Evolutionary conservation across 371 early-diverging fungal genomes (phyloP).

Genomic region (Mucor saturninus): DNA sequence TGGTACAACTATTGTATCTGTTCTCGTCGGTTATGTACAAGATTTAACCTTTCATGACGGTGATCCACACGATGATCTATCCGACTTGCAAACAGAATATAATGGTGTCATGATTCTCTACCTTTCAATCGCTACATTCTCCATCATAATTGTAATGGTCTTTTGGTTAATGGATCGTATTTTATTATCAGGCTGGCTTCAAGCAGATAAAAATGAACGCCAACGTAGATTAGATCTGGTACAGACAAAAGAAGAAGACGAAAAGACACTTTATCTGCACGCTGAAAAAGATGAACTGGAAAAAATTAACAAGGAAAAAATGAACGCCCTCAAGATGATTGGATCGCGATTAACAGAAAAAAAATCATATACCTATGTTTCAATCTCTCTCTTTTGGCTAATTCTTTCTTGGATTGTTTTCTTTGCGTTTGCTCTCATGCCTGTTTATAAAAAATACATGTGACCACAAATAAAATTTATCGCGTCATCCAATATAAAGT

Average conservation of each 20-base stretch:
- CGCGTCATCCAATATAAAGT: too few species aligned
- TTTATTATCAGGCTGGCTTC: constrained; percentile 44
- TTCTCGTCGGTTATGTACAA: constrained; percentile 55
- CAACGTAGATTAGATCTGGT: constrained; percentile 37
- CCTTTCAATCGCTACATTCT: constrained; percentile 32
- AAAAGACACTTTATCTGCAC: constrained; percentile 20
- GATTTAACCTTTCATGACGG: constrained; percentile 54
- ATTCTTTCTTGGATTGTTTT: constrained; percentile 47
- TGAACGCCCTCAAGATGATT: constrained; percentile 31
- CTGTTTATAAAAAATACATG: constrained; percentile 43
- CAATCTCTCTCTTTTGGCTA: constrained; percentile 42
- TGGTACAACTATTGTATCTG: constrained; percentile 55
- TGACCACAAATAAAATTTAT: constrained; percentile 11
- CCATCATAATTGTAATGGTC: constrained; percentile 28
- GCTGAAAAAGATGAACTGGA: constrained; percentile 23
- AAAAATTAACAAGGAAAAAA: constrained; percentile 10
- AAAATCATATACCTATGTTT: constrained; percentile 34
- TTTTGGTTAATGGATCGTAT: constrained; percentile 45
- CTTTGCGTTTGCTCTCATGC: constrained; percentile 54
- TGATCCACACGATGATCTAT: constrained; percentile 34
- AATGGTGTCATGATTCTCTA: constrained; percentile 52
- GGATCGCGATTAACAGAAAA: constrained; percentile 33
- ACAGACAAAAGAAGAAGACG: constrained; percentile 33
- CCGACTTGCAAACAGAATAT: constrained; percentile 42
- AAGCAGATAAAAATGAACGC: constrained; percentile 40